phyloP scores from a whole-genome alignment of 2,329 filamentous ascomycete species.

The Emericellopsis cladophorae region DNA sequence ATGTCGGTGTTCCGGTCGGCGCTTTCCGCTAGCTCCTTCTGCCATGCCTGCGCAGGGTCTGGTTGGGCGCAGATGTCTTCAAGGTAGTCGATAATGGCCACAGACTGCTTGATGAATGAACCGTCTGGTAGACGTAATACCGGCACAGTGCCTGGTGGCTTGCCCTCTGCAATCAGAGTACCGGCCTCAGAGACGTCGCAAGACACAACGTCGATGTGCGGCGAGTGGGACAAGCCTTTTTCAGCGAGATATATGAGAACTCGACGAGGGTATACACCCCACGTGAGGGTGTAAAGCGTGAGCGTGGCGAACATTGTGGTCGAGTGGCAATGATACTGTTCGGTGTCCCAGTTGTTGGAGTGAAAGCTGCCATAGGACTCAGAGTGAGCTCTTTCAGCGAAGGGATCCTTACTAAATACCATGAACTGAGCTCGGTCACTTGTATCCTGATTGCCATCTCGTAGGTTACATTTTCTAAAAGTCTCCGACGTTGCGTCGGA shows the following conservation, averaged over 20 bases:
- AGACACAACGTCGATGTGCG: neutral
- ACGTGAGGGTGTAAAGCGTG: neutral
- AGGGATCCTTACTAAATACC: too few relatives aligned
- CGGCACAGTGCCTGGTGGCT: slow-evolving; percentile 8
- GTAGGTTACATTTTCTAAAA: too few relatives aligned
- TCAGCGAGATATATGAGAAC: neutral
- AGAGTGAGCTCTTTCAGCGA: too few relatives aligned
- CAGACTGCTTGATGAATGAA: slow-evolving; percentile 9
- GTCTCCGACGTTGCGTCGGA: too few relatives aligned
- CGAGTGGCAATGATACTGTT: neutral
- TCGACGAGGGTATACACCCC: neutral
- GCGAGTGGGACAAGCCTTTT: neutral
- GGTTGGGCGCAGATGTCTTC: slow-evolving; percentile 10
- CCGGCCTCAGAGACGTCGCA: neutral
- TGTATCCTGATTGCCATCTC: too few relatives aligned
- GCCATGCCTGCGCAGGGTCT: slow-evolving; percentile 5
- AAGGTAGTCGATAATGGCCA: slow-evolving; percentile 11
- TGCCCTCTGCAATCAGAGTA: slow-evolving; percentile 6
- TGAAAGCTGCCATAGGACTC: too few relatives aligned
- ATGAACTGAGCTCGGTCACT: too few relatives aligned
- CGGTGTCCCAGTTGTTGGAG: too few relatives aligned
- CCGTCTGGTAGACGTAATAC: slow-evolving; percentile 8
- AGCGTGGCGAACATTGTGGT: neutral
- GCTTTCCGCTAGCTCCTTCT: neutral
- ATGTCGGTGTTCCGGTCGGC: neutral